These are phyloP conservation scores for Mychonastes homosphaera DNA, from an alignment of 139 green algal genomes.

Conservation along the genomic window DNA sequence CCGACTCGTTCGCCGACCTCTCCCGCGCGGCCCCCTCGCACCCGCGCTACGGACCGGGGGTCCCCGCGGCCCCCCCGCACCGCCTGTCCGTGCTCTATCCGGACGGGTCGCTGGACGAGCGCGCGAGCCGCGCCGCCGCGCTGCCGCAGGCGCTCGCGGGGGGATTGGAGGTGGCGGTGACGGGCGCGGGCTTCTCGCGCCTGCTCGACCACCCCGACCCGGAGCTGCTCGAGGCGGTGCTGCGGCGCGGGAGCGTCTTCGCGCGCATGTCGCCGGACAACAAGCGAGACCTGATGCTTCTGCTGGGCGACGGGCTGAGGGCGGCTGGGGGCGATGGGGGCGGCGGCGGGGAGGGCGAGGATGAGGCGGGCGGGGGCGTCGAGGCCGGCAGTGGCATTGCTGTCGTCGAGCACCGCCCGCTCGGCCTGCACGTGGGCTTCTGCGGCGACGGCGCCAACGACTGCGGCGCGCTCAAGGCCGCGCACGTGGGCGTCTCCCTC, in stretches of 20 bases:
- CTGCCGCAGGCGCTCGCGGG: constrained; percentile 17
- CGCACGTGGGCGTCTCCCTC: constrained; percentile 46
- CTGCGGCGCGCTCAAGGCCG: constrained; percentile 44
- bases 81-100: constrained; percentile 24
- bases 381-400: not conserved
- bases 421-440: constrained; percentile 50
- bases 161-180: constrained; percentile 41
- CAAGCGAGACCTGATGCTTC: constrained; percentile 40
- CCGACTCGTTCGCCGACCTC: no score
- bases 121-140: not conserved
- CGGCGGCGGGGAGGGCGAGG: not conserved
- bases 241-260: constrained; percentile 29
- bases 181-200: constrained; percentile 45
- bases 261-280: constrained; percentile 40
- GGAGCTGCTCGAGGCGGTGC: constrained; percentile 21
- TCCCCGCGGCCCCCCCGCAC: not conserved
- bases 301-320: constrained; percentile 34
- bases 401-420: no score
- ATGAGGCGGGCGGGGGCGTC: not conserved
- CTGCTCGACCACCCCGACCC: not conserved
- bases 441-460: constrained; percentile 55
- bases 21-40: no score
- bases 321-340: not conserved
- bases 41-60: no score
- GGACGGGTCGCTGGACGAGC: constrained; percentile 23